Conservation (phyloP, 257 asterid species). For the Gentiana macrophylla region DNA sequence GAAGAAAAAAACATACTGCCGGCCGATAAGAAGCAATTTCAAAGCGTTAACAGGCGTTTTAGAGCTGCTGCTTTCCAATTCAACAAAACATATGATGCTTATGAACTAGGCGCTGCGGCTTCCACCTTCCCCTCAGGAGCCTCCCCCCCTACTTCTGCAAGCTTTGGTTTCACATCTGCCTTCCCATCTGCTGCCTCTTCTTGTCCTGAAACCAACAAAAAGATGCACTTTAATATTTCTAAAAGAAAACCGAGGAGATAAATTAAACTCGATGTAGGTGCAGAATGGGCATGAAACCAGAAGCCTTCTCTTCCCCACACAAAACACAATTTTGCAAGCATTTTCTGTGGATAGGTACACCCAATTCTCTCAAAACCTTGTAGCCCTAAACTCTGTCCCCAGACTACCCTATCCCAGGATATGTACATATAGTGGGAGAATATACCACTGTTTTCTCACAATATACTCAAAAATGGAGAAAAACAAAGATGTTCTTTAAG, state of each 20-base stretch:
- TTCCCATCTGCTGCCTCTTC: conserved; percentile 28
- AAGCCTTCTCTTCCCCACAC: not conserved
- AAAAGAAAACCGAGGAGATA: not conserved
- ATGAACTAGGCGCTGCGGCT: conserved; percentile 21
- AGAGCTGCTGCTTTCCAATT: not conserved
- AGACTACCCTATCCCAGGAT: not conserved
- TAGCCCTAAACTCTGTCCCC: not conserved
- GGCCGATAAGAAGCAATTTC: too few relatives aligned
- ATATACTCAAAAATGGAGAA: not conserved
- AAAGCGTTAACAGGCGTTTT: too few relatives aligned
- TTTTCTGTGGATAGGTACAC: not conserved
- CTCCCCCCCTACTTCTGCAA: conserved; percentile 13
- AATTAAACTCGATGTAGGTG: too few relatives aligned
- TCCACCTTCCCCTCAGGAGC: conserved; percentile 31
- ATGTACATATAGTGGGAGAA: not conserved
- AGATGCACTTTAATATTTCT: not conserved
- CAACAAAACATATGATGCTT: conserved; percentile 7
- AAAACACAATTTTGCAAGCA: not conserved
- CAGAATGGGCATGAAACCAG: not conserved
- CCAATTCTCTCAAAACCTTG: not conserved
- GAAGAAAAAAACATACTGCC: too few relatives aligned
- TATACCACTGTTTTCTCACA: too few relatives aligned
- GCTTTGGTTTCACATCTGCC: conserved; percentile 16
- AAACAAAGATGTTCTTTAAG: not conserved
- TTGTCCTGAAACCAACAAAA: conserved; percentile 13